These are phyloP conservation scores for Tagetes patula DNA, from an alignment of 129 eudicot genomes.

Conservation along the genomic window DNA sequence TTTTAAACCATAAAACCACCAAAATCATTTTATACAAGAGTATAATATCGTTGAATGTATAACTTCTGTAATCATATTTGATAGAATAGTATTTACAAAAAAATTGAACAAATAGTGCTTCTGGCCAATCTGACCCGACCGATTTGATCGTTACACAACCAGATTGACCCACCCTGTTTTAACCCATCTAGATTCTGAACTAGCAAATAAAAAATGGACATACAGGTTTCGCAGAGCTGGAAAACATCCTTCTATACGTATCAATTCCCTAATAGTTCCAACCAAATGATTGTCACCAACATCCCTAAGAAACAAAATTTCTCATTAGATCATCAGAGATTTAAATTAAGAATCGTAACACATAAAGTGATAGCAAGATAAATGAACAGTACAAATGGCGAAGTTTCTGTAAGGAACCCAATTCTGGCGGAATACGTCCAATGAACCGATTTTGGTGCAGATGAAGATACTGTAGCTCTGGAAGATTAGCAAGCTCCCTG, in stretches of 20 bases:
- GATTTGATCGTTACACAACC: neutral
- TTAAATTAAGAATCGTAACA: neutral
- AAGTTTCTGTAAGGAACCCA: constrained; percentile 78
- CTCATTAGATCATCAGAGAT: constrained; percentile 21
- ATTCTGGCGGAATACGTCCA: constrained; percentile 93
- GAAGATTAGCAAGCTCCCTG: constrained; percentile 90
- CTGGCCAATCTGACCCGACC: constrained; percentile 4
- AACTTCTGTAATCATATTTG: neutral
- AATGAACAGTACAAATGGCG: constrained; percentile 66
- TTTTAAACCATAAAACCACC: neutral
- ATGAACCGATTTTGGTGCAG: constrained; percentile 87
- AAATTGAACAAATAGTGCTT: neutral
- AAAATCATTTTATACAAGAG: neutral
- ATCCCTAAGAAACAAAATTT: constrained; percentile 54
- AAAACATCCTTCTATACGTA: constrained; percentile 90
- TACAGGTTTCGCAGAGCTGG: constrained; percentile 94
- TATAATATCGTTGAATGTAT: neutral
- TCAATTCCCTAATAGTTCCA: constrained; percentile 93
- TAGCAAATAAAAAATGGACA: constrained; percentile 28
- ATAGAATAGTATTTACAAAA: neutral
- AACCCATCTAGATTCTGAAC: neutral
- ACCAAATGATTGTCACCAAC: constrained; percentile 94
- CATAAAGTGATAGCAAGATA: neutral
- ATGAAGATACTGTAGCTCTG: constrained; percentile 81
- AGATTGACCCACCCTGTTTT: neutral